phyloP scores from a whole-genome alignment of 2,329 filamentous ascomycete species.

The Mollisia scopiformis region DNA sequence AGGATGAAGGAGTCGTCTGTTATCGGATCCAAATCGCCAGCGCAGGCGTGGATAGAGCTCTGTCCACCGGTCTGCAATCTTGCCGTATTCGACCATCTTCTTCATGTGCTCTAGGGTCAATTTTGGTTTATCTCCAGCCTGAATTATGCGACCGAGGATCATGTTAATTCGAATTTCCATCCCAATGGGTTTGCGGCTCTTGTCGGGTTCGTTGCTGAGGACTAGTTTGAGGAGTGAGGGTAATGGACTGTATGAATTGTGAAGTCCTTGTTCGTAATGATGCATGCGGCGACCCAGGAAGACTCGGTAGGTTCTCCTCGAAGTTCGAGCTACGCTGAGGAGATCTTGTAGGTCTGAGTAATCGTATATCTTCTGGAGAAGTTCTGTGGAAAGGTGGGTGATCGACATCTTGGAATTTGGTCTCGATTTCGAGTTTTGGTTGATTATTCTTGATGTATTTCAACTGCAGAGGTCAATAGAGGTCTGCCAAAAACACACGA shows the following conservation, averaged over 20 bases:
- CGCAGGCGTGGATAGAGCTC: conserved; percentile 36
- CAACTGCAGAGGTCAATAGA: conserved; percentile 17
- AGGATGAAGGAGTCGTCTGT: conserved; percentile 31
- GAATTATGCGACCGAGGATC: conserved; percentile 29
- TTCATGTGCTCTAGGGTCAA: conserved; percentile 33
- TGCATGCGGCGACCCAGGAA: conserved; percentile 31
- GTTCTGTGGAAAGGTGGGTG: conserved; percentile 34
- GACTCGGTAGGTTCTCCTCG: conserved; percentile 29
- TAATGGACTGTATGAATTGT: conserved; percentile 34
- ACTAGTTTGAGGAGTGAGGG: conserved; percentile 33
- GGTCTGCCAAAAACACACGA: not conserved
- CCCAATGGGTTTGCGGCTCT: conserved; percentile 31
- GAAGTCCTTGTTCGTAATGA: conserved; percentile 29
- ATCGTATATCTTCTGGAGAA: conserved; percentile 36
- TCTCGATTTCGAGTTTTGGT: conserved; percentile 6
- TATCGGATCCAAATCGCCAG: conserved; percentile 34
- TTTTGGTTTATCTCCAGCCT: conserved; percentile 23
- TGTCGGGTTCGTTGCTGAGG: conserved; percentile 33
- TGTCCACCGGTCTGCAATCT: conserved; percentile 34
- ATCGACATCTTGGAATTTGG: conserved; percentile 30
- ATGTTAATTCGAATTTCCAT: conserved; percentile 33
- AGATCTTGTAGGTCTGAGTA: conserved; percentile 31
- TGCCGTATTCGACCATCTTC: conserved; percentile 35
- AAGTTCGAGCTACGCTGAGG: conserved; percentile 34
- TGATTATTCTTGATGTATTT: conserved; percentile 9